Base-by-base conservation (phyloP, 306 rosid genomes). In the Adenanthera pavonina region DNA sequence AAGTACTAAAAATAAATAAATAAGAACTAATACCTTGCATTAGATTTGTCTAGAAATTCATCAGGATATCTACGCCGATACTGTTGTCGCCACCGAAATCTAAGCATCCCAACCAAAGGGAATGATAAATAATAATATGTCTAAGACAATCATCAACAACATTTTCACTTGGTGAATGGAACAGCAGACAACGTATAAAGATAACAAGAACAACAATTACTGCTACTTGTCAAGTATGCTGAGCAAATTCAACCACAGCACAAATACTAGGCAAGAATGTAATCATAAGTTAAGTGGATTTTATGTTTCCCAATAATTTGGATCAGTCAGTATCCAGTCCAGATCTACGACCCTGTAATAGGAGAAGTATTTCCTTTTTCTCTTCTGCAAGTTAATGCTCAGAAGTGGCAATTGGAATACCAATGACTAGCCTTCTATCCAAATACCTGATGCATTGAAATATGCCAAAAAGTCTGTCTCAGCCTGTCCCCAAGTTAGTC, bases 1-100 rank as follows among this genome's bases (percentile, higher is more conserved):
- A 53, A 54, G 35, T 12, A 7, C 35, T 40, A 3, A 56, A 36
- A 12, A 65, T 15, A 38, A 67, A 60, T 30, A 10, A 12, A 60
- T 3, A 68, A 20, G 46, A 66, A 61, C 30, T 16, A 76, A 82
- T 86, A 93, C 99, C 97, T 90, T 52, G 98, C 89, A 89, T 92
- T 85, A 44, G 97, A 90, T 78, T 91, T 91, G 77, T 95, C 96
- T 52, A 95, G 88, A 83, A 93, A 84, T 40, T 95, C 97, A 79
- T 93, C 94, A 0, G 99, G 98, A 89, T 93, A 92, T 81, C 80
- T 85, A 54, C 97, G 92, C 62, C 91, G 91, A 90, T 86, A 90
- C 74, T 95, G 99, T 64, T 90, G 96, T 47, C 74, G 88, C 99
- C 98, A 93, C 76, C 99, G 94, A 83, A 92, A 91, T 81, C 98